Evolutionary conservation across 345 rosid genomes (phyloP).

Genomic region (Lepidium sativum): DNA sequence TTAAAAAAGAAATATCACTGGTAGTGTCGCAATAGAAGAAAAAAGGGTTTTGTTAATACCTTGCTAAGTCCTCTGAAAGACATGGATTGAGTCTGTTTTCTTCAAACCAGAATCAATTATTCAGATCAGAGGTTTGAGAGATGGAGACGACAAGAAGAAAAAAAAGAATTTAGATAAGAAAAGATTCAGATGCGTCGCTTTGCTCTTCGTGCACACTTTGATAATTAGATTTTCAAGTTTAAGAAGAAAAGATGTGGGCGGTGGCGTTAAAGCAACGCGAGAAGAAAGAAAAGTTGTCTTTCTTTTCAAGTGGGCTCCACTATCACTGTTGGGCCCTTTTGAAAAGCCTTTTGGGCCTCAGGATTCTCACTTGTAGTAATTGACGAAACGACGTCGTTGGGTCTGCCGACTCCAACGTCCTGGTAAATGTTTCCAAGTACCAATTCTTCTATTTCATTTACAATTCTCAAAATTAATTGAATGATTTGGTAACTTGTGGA

Average conservation of each 20-base stretch:
- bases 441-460: not conserved
- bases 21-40: not conserved
- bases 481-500: not conserved
- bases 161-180: not conserved
- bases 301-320: not conserved
- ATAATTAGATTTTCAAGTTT: not conserved
- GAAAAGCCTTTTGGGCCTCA: not conserved
- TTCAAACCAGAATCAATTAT: not conserved
- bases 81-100: conserved; percentile 28
- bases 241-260: conserved; percentile 8
- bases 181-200: conserved; percentile 13
- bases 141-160: not conserved
- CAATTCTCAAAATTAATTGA: not conserved
- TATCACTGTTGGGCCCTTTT: not conserved
- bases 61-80: conserved; percentile 48
- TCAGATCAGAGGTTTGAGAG: not conserved
- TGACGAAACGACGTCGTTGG: not conserved
- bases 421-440: not conserved
- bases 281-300: not conserved
- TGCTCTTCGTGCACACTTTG: conserved; percentile 13
- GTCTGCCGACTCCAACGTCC: conserved; percentile 13
- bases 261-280: conserved; percentile 31
- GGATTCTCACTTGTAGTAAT: too few species aligned
- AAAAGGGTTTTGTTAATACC: conserved; percentile 18
- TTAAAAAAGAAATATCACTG: not conserved